Evolutionary conservation across 805 yeast species (phyloP), one percentile per base, ranked within the genome.

Genomic region (Metschnikowia corniflorae): DNA sequence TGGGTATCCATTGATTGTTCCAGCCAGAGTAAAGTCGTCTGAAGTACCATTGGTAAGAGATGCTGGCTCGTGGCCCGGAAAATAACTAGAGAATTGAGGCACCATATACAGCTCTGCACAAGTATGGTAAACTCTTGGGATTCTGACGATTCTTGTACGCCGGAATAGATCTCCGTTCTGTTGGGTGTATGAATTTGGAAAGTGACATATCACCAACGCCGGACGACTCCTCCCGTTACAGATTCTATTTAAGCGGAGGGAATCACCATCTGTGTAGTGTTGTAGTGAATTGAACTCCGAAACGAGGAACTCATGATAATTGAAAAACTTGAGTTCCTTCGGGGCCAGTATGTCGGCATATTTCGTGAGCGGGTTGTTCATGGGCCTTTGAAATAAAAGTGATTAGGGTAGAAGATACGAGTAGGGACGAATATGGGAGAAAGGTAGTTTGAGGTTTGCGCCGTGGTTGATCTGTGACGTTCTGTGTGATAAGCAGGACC

Each of bases 21-120:
- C 80, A 7, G 44, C 50, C 0, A 72, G 64, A 0, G 44, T 50
- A 47, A 71, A 75, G 2, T 30, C 37, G 16, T 34, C 31, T 16
- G 20, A 26, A 5, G 29, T 16, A 2, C 36, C 44, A 14, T 40
- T 42, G 5, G 41, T 36, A 26, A 76, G 54, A 0, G 85, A 85
- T 2, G 81, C 86, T 2, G 80, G 76, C 48, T 82, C 88, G 2
- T 30, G 43, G 0, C 89, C 89, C 0, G 88, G 88, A 0, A 70
- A 44, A 7, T 42, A 53, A 0, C 55, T 54, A 7, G 83, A 77
- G 52, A 82, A 82, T 44, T 68, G 74, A 2, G 88, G 87, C 14
- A 66, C 61, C 21, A 60, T 24, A 40, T 69, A 70, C 3, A 68
- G 61, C 7, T 50, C 54, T 6, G 22, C 37, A 14, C 42, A 28